Evolutionary conservation across 192 early-diverging fungal species (phyloP), one percentile per base, ranked within the genome.

Genomic region (Podila horticola): DNA sequence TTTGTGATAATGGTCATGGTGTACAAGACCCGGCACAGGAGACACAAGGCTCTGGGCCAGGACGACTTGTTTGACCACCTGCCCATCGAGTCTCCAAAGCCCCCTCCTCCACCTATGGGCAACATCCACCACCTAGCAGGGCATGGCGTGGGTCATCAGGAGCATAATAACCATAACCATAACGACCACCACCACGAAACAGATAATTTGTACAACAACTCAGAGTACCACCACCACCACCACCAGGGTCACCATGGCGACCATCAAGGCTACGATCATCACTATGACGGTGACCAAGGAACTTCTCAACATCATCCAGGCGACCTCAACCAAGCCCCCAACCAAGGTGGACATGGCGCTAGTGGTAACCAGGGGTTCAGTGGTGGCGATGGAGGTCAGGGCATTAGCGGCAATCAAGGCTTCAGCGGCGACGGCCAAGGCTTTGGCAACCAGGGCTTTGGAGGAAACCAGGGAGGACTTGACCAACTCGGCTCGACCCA

Each of bases 51-150:
- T 7, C 17, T 79, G 61, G 33, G 10, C 8, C 69, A 71, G n/a
- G 57, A 58, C 7, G 70, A 79, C 50, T 22, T 76, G 31, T 79
- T 79, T 68, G 75, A 64, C 20, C 75, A 79, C 20, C 38, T 79
- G 22, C 75, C 69, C 26, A 69, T 75, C 19, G 50, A 63, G 13
- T n/a, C 28, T 33, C 65, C 69, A 5, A 36, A 58, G 6, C 62
- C 75, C 1, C 69, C 70, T 2, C 6, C 38, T 2, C 70, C 75
- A 15, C 41, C 66, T 20, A 71, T 67, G 59, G 66, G 5, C 38
- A 61, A 55, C n/a, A 55, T 55, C n/a, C 20, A 55, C 52, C 24
- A 55, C 11, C 50, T 24, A 0, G 9, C 62, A n/a, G 0, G 69
- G 69, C 3, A 72, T 26, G 48, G 19, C 7, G 20, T 48, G 2